A percentile compares a stretch with the other conserved stretches of the same genome.
Evolutionary conservation across 371 early-diverging fungal species (phyloP).

Genomic region (Mortierella sp.): DNA sequence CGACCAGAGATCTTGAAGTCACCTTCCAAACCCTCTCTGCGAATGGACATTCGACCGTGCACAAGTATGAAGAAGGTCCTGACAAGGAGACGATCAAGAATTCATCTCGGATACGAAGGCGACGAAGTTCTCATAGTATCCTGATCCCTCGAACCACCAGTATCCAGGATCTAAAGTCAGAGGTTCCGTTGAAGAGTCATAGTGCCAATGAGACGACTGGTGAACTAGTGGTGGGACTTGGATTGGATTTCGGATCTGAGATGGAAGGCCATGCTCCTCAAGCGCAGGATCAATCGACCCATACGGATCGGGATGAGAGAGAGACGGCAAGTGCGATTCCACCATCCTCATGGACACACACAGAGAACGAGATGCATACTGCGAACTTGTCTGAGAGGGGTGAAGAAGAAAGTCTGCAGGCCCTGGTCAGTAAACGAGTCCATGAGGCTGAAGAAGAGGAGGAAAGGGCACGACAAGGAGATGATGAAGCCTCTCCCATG

Average conservation of each 20-base stretch:
- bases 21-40: not conserved
- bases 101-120: constrained; percentile 1
- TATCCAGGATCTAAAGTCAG: constrained; percentile 2
- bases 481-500: no score
- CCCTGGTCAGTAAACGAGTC: no score
- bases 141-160: not conserved
- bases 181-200: constrained; percentile 11
- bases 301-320: not conserved
- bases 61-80: not conserved
- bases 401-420: no score
- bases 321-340: not conserved
- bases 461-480: not conserved
- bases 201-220: constrained; percentile 15
- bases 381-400: not conserved
- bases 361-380: not conserved
- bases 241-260: not conserved
- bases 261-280: no score
- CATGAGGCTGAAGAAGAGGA: not conserved
- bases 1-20: no score
- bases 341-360: not conserved
- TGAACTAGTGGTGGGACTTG: constrained; percentile 12
- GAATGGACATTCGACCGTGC: not conserved
- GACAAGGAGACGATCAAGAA: not conserved
- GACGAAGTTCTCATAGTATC: constrained; percentile 37
- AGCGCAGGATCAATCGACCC: not conserved